Conservation (phyloP, 371 early-diverging fungal species). For the Mortierella sp. region DNA sequence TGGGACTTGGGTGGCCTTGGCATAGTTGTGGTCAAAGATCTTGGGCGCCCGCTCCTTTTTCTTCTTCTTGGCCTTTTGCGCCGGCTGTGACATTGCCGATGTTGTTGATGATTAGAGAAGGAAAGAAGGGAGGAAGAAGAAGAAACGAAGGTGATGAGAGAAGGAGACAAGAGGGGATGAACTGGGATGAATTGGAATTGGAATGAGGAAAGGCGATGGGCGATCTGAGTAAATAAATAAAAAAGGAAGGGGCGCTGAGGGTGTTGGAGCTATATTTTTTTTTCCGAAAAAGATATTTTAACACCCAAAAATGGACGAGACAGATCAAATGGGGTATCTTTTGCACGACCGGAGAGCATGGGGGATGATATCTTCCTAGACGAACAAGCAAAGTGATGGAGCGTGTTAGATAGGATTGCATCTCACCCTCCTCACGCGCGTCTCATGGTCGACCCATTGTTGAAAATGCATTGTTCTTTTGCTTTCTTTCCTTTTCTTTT, state of each 20-base stretch:
- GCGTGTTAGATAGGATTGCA: too few species aligned
- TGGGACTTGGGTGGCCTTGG: neutral
- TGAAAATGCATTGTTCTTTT: too few species aligned
- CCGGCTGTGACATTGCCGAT: conserved; percentile 1
- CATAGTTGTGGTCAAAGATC: neutral
- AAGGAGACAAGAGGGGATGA: neutral
- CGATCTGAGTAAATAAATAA: neutral
- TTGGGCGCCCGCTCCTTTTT: neutral
- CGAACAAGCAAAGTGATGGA: too few species aligned
- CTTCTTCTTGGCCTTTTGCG: conserved; percentile 1
- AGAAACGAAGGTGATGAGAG: neutral
- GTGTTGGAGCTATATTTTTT: too few species aligned
- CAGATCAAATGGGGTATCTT: too few species aligned
- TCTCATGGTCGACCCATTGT: too few species aligned
- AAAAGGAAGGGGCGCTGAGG: neutral
- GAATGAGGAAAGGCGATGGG: neutral
- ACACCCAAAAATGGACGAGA: too few species aligned
- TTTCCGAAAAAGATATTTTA: too few species aligned
- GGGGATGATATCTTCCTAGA: too few species aligned
- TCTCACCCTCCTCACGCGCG: too few species aligned
- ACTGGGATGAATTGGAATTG: neutral
- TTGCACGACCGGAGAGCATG: too few species aligned
- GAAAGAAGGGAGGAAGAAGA: neutral
- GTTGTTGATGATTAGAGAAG: neutral
- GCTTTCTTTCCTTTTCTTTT: too few species aligned